phyloP scores from a whole-genome alignment of 257 asterid species.

The Ocimum tenuiflorum region DNA sequence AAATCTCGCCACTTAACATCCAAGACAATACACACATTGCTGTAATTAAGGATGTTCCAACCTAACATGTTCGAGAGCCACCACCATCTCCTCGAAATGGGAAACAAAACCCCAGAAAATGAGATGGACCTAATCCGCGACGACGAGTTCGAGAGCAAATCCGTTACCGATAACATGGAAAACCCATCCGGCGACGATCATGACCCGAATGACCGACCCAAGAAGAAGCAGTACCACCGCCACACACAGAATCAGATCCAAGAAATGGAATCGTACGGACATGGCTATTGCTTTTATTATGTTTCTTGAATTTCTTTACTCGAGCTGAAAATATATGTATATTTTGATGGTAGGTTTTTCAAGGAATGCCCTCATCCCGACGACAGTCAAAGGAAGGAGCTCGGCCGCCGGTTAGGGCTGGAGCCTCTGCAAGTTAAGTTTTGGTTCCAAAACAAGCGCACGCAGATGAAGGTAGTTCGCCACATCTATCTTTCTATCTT shows the following conservation, averaged over 20 bases:
- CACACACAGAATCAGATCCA: constrained; percentile 58
- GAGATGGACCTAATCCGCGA: constrained; percentile 43
- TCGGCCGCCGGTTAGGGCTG: constrained; percentile 54
- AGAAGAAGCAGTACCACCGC: constrained; percentile 62
- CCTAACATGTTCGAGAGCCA: constrained; percentile 55
- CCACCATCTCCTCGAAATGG: constrained; percentile 48
- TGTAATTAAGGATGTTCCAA: constrained; percentile 41
- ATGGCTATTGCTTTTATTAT: no score
- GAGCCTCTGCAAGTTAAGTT: constrained; percentile 84
- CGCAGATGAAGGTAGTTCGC: constrained; percentile 52
- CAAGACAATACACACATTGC: no score
- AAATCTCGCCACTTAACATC: no score
- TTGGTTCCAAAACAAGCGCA: constrained; percentile 92
- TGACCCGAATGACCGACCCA: constrained; percentile 57
- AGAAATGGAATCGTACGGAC: constrained; percentile 58
- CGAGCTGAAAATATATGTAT: no score
- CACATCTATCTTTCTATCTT: no score
- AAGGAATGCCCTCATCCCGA: constrained; percentile 90
- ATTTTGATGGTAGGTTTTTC: constrained; percentile 32
- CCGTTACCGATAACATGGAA: constrained; percentile 57
- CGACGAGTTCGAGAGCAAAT: constrained; percentile 54
- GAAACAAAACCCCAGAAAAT: constrained; percentile 40
- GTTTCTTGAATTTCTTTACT: no score
- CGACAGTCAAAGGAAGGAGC: constrained; percentile 83
- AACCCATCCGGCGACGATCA: constrained; percentile 51